Conservation (phyloP, 2,329 filamentous ascomycete species). For the Pseudogymnoascus sp. region DNA sequence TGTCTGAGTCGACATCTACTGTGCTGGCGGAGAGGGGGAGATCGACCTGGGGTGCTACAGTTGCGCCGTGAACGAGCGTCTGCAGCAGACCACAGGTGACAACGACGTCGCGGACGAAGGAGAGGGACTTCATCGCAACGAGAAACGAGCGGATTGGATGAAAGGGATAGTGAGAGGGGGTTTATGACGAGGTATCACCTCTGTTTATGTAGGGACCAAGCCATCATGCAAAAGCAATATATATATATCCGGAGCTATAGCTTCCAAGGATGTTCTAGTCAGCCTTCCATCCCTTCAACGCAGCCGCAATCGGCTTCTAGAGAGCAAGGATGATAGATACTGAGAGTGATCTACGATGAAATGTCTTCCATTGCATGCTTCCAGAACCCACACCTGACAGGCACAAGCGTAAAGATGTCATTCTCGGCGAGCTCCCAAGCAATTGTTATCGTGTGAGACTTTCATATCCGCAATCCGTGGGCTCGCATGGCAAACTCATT, state of each 20-base stretch:
- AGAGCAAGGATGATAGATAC: background rate
- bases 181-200: background rate
- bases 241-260: background rate
- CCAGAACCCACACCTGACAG: background rate
- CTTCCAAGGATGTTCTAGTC: background rate
- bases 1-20: slow-evolving; percentile 35
- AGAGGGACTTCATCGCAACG: background rate
- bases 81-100: background rate
- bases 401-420: background rate
- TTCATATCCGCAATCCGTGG: background rate
- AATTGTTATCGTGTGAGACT: background rate
- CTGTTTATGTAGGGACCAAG: background rate
- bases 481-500: background rate
- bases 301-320: background rate
- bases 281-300: background rate
- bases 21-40: slow-evolving; percentile 31
- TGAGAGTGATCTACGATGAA: background rate
- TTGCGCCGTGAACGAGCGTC: background rate
- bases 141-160: background rate
- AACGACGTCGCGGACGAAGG: background rate
- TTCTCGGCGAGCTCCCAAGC: background rate
- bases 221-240: slow-evolving; percentile 5
- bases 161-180: background rate
- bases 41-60: background rate
- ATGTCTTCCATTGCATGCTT: background rate